A percentile compares a stretch with the other conserved stretches of the same genome.
phyloP scores from a whole-genome alignment of 2,329 filamentous ascomycete species.

The Rutstroemia sp. region DNA sequence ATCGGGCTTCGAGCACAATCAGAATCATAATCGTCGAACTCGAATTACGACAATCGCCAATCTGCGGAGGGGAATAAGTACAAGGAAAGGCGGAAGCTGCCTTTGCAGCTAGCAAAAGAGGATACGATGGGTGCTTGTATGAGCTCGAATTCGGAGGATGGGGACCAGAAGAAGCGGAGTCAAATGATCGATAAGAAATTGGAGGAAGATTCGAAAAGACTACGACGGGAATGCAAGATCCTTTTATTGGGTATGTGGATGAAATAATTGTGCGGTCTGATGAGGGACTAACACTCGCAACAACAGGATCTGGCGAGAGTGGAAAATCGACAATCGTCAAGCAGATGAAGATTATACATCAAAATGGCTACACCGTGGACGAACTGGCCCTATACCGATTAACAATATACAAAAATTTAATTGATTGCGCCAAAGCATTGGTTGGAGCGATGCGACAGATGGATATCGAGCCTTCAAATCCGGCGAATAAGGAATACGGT shows the following conservation, averaged over 20 bases:
- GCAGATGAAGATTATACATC: slow-evolving; percentile 99
- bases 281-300: slow-evolving; percentile 19
- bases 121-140: slow-evolving; percentile 83
- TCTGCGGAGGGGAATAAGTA: slow-evolving; percentile 8
- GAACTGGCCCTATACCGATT: slow-evolving; percentile 90
- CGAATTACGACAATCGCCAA: not conserved
- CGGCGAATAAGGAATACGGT: slow-evolving; percentile 65
- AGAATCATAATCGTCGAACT: not conserved
- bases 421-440: slow-evolving; percentile 92
- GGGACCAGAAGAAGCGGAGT: slow-evolving; percentile 91
- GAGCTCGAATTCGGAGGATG: slow-evolving; percentile 74
- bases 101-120: slow-evolving; percentile 20
- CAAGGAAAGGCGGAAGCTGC: slow-evolving; percentile 21
- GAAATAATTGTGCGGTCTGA: slow-evolving; percentile 13
- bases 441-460: slow-evolving; percentile 91
- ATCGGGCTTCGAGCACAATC: not conserved
- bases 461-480: slow-evolving; percentile 67
- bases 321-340: slow-evolving; percentile 99
- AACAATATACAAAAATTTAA: slow-evolving; percentile 95
- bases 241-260: slow-evolving; percentile 70
- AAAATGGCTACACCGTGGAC: slow-evolving; percentile 93
- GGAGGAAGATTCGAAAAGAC: slow-evolving; percentile 86
- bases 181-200: slow-evolving; percentile 90
- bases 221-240: slow-evolving; percentile 98
- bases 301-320: slow-evolving; percentile 86